A percentile compares a stretch with the other conserved stretches of the same genome.
Conservation (phyloP, 306 rosid species). For the Vigna nakashimae region DNA sequence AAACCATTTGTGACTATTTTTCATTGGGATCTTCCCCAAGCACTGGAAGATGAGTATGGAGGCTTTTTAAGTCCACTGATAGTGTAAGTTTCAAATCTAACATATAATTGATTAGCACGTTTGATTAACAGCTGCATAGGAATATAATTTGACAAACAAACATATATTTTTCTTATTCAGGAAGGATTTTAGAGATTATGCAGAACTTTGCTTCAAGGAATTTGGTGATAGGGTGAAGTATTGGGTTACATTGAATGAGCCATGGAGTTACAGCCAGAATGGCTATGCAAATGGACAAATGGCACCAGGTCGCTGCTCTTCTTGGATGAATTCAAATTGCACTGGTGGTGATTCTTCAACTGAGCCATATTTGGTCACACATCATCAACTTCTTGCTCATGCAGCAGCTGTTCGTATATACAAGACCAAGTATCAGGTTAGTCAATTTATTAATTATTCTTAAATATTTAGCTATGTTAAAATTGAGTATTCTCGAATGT, state of each 20-base stretch:
- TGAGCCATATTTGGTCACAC: not conserved
- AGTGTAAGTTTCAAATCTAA: conserved; percentile 19
- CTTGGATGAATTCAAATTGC: not conserved
- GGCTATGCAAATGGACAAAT: not conserved
- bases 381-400: conserved; percentile 31
- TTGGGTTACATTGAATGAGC: conserved; percentile 12
- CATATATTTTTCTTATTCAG: conserved; percentile 4
- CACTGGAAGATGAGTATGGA: conserved; percentile 60
- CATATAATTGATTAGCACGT: not conserved
- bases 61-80: conserved; percentile 57
- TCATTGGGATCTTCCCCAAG: conserved; percentile 75
- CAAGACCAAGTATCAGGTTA: conserved; percentile 29
- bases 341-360: not conserved
- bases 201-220: not conserved
- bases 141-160: not conserved
- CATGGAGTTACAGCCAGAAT: not conserved
- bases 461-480: not conserved
- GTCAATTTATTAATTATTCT: not conserved
- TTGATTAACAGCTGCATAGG: not conserved
- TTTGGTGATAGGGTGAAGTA: not conserved
- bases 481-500: not conserved
- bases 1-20: conserved; percentile 59
- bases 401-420: conserved; percentile 13
- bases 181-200: conserved; percentile 7
- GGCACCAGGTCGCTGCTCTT: not conserved